These are phyloP conservation scores for Leccinum huronense DNA, from an alignment of 1,284 basidiomycete genomes.

Conservation along the genomic window DNA sequence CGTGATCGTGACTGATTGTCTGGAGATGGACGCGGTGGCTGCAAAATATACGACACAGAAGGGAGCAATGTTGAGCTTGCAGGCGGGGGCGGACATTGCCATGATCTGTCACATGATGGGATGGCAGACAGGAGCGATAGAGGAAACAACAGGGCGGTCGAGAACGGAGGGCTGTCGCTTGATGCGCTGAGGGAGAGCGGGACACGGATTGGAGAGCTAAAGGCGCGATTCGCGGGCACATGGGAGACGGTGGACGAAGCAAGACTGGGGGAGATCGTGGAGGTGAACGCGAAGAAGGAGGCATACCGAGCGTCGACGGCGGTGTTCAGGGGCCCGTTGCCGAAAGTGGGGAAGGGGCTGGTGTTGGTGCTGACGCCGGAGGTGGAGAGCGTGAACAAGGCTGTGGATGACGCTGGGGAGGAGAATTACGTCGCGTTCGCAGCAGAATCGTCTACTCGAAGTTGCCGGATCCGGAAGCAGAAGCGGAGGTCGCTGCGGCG, in stretches of 20 bases:
- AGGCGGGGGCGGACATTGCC: slow-evolving; percentile 63
- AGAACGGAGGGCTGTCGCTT: slow-evolving; percentile 40
- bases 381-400: slow-evolving; percentile 55
- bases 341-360: slow-evolving; percentile 33
- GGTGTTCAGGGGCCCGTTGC: slow-evolving; percentile 47
- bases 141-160: slow-evolving; percentile 48
- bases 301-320: slow-evolving; percentile 51
- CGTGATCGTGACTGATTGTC: slow-evolving; percentile 64
- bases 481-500: slow-evolving; percentile 16
- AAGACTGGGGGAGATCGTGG: slow-evolving; percentile 39
- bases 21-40: slow-evolving; percentile 70
- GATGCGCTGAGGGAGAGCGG: slow-evolving; percentile 44
- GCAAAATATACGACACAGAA: slow-evolving; percentile 50
- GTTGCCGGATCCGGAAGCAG: slow-evolving; percentile 18
- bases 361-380: slow-evolving; percentile 55
- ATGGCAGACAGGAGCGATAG: slow-evolving; percentile 52
- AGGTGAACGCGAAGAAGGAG: slow-evolving; percentile 34
- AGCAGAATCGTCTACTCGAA: slow-evolving; percentile 44
- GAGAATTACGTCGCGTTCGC: slow-evolving; percentile 57
- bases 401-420: slow-evolving; percentile 58
- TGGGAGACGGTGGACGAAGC: slow-evolving; percentile 44
- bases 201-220: slow-evolving; percentile 47
- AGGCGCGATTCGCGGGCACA: slow-evolving; percentile 47
- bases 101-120: slow-evolving; percentile 68
- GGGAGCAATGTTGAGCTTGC: slow-evolving; percentile 54